Percentiles rank a stretch among this genome's conserved stretches.
These are phyloP conservation scores for Scalesia atractyloides DNA, from an alignment of 129 eudicot genomes.

Conservation along the genomic window DNA sequence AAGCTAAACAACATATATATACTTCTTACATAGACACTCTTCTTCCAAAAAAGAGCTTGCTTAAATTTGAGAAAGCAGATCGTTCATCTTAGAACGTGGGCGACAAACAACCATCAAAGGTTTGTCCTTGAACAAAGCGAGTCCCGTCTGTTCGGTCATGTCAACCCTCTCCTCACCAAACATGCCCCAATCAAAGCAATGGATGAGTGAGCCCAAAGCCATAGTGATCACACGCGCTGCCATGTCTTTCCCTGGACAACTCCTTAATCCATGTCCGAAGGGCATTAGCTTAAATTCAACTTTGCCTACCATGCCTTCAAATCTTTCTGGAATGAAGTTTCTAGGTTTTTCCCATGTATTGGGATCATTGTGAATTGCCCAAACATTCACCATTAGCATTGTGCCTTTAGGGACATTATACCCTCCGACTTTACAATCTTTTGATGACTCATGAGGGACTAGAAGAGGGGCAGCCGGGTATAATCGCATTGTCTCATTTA, in stretches of 20 bases:
- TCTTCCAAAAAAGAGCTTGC: neutral
- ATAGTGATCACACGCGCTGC: slow-evolving; percentile 32
- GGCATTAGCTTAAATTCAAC: slow-evolving; percentile 39
- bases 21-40: neutral
- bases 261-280: slow-evolving; percentile 47
- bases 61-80: slow-evolving; percentile 27
- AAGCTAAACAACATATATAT: slow-evolving; percentile 16
- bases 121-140: slow-evolving; percentile 29
- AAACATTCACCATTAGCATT: slow-evolving; percentile 35
- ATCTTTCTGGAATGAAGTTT: slow-evolving; percentile 32
- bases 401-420: slow-evolving; percentile 32
- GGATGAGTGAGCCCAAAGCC: slow-evolving; percentile 43
- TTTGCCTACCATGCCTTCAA: slow-evolving; percentile 11
- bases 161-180: slow-evolving; percentile 29
- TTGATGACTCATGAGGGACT: slow-evolving; percentile 35
- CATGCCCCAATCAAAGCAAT: slow-evolving; percentile 44
- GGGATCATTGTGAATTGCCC: slow-evolving; percentile 44
- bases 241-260: slow-evolving; percentile 51
- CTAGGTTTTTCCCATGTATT: slow-evolving; percentile 28
- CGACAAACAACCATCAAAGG: slow-evolving; percentile 35
- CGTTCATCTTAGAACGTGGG: slow-evolving; percentile 21
- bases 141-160: slow-evolving; percentile 31
- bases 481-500: slow-evolving; percentile 37
- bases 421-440: slow-evolving; percentile 34
- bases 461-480: slow-evolving; percentile 38